phyloP scores from a whole-genome alignment of 208 protist genomes.

The Acanthamoeba sp. region DNA sequence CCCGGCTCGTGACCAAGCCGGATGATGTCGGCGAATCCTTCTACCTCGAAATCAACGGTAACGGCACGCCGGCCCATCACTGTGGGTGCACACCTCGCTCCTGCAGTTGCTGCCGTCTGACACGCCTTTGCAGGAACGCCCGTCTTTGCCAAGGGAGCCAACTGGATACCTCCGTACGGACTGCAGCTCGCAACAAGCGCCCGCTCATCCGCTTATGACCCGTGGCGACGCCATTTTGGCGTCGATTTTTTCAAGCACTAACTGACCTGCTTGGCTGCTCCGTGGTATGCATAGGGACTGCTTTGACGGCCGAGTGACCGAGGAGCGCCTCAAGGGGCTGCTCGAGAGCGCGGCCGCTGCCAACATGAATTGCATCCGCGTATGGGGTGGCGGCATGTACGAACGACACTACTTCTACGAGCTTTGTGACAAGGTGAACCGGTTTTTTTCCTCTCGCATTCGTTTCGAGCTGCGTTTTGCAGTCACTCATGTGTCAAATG shows the following conservation, averaged over 20 bases:
- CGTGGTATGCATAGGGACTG: neutral
- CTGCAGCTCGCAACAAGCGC: too few species aligned
- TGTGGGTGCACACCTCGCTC: neutral
- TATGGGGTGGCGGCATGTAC: slow-evolving; percentile 92
- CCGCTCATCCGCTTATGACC: too few species aligned
- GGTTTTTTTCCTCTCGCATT: neutral
- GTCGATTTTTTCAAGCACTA: too few species aligned
- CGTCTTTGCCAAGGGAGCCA: slow-evolving; percentile 82
- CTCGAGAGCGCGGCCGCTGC: slow-evolving; percentile 51
- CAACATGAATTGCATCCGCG: slow-evolving; percentile 89
- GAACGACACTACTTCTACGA: slow-evolving; percentile 90
- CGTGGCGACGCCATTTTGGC: too few species aligned
- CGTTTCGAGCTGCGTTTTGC: too few species aligned
- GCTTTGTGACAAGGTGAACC: slow-evolving; percentile 80
- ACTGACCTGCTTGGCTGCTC: too few species aligned
- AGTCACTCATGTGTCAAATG: too few species aligned
- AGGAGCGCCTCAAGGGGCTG: neutral
- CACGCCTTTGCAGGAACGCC: neutral
- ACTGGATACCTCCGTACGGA: slow-evolving; percentile 40
- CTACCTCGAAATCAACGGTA: slow-evolving; percentile 60
- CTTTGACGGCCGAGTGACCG: slow-evolving; percentile 75
- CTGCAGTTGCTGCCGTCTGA: too few species aligned
- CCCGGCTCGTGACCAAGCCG: neutral
- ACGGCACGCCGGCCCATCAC: neutral
- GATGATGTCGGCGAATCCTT: slow-evolving; percentile 31